Base-by-base conservation (phyloP, 2,329 filamentous ascomycete genomes). In the Penicillium janthinellum region DNA sequence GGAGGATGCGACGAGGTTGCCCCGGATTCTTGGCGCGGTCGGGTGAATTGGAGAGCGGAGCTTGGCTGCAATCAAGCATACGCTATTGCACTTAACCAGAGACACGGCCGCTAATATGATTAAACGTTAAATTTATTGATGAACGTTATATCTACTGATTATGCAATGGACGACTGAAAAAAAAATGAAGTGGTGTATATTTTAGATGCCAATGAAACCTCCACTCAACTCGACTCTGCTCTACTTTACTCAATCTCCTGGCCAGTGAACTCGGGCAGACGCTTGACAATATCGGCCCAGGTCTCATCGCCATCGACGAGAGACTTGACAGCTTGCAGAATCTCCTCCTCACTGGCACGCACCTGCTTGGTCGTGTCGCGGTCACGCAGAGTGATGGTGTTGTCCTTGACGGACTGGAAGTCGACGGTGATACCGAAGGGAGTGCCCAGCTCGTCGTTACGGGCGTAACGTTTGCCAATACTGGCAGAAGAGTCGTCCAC, bases 361-460 rank as follows among this genome's bases (percentile, higher is more conserved):
- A 98, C 92, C 80, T 98, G 94, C 75, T 88, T 90, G 56, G 91
- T 97, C 44, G 89, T 90, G 79, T 98, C 95, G 64, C 92, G 88
- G 76, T 98, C 94, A 73, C 94, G 84, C 65, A 98, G 85, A 1
- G 94, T 98, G 73, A 96, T 86, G 7, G 90, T 90, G 73, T 86
- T 86, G 75, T 97, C 92, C 78, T 96, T 88, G 67, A 96, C 82
- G 50, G 91, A 96, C 82, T 98, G 91, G 85, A 97, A 98, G 77
- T 98, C 94, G 61, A 98, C 86, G 0, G 94, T 98, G 77, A 98
- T 88, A 73, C 92, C 94, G 65, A 97, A 88, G 7, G 94, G 92
- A 47, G 95, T 98, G 71, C 94, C 95, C 60, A 97, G 86, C 81
- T 98, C 94, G 77, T 98, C 94, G 75, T 97, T 97, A 71, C 95